A percentile compares a stretch with the other conserved stretches of the same genome.
These are phyloP conservation scores for Psilocybe azurescens DNA, from an alignment of 768 basidiomycete genomes.

Conservation along the genomic window DNA sequence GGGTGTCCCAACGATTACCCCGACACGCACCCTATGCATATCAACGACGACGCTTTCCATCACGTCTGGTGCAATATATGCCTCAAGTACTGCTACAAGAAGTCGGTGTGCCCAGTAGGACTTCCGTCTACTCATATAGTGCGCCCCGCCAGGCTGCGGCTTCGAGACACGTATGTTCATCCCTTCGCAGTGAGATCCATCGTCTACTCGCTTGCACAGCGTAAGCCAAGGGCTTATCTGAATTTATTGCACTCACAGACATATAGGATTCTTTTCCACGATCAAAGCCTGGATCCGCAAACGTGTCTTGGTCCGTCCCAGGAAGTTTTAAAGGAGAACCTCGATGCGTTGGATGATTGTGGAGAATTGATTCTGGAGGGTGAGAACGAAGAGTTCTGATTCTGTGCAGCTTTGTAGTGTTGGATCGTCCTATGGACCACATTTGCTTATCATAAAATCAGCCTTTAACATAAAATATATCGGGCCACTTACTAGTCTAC, in stretches of 20 bases:
- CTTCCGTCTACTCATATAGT: slow-evolving; percentile 19
- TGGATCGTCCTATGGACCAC: not conserved
- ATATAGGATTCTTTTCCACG: slow-evolving; percentile 9
- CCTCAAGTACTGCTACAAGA: slow-evolving; percentile 31
- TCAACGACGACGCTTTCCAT: slow-evolving; percentile 33
- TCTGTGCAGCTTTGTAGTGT: not conserved
- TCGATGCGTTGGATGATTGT: not conserved
- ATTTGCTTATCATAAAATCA: not conserved
- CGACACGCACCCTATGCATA: slow-evolving; percentile 25
- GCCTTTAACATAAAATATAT: not conserved
- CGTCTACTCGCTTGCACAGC: slow-evolving; percentile 2
- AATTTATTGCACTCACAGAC: slow-evolving; percentile 15
- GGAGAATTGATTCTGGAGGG: not conserved
- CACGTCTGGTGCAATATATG: slow-evolving; percentile 35
- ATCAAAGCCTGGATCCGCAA: slow-evolving; percentile 17
- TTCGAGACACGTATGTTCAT: slow-evolving; percentile 15
- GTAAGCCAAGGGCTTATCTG: slow-evolving; percentile 16
- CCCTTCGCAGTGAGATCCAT: slow-evolving; percentile 8
- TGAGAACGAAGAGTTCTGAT: not conserved
- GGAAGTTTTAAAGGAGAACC: not conserved
- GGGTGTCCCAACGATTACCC: slow-evolving; percentile 33
- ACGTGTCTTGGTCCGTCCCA: not conserved
- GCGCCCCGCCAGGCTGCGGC: slow-evolving; percentile 8
- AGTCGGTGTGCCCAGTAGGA: slow-evolving; percentile 19
- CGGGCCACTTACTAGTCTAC: not conserved